These are phyloP conservation scores for Trichoderma arundinaceum DNA, from an alignment of 2,329 filamentous ascomycete genomes.

Conservation along the genomic window DNA sequence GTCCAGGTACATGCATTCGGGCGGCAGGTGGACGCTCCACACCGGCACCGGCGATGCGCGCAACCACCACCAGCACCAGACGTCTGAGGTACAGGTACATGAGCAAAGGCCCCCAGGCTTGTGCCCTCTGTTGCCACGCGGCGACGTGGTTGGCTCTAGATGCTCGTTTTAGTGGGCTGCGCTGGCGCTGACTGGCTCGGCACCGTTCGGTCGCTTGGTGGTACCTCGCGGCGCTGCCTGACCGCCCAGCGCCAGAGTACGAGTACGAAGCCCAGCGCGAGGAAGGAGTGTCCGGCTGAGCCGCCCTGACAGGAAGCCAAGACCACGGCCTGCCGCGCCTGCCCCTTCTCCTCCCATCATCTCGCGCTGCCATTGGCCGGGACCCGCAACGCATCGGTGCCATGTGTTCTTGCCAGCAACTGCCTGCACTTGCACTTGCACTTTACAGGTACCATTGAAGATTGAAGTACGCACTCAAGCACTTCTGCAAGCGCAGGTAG, in stretches of 20 bases:
- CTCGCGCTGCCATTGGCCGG: background rate
- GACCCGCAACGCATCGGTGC: constrained; percentile 20
- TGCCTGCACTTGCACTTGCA: background rate
- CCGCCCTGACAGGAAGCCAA: constrained; percentile 31
- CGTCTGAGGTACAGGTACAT: too few species aligned
- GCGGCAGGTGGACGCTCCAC: constrained; percentile 28
- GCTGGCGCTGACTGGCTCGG: constrained; percentile 18
- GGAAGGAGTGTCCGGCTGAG: constrained; percentile 26
- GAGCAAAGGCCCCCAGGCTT: background rate
- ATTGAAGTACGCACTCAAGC: constrained; percentile 19
- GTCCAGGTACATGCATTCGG: constrained; percentile 21
- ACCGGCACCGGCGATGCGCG: constrained; percentile 24
- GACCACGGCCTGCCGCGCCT: background rate
- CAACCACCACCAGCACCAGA: too few species aligned
- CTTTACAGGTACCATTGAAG: background rate
- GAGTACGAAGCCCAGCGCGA: constrained; percentile 24
- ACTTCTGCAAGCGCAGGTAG: background rate
- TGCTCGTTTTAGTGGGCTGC: constrained; percentile 9
- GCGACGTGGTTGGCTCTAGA: constrained; percentile 23
- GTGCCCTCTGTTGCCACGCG: constrained; percentile 15
- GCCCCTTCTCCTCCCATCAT: constrained; percentile 8
- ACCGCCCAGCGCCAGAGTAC: constrained; percentile 22
- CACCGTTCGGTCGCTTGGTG: constrained; percentile 17
- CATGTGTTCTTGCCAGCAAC: constrained; percentile 22
- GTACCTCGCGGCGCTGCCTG: constrained; percentile 25